Conservation (phyloP, 139 green algal genomes). For the Ulvella scutata region DNA sequence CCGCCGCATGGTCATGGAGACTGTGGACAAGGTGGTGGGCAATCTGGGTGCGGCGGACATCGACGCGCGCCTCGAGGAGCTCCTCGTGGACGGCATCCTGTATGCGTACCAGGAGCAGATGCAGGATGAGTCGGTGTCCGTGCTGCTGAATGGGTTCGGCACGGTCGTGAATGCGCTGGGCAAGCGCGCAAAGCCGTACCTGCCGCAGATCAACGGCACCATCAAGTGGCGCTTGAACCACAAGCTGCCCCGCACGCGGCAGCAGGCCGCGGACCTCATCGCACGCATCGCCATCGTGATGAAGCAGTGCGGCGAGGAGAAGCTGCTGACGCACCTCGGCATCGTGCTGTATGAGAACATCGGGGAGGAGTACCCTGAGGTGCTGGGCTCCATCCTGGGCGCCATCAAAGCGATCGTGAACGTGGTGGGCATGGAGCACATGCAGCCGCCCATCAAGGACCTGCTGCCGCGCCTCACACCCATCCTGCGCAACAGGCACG, state of each 20-base stretch:
- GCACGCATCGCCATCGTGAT: conserved; percentile 79
- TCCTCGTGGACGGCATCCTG: conserved; percentile 95
- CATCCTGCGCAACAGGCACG: conserved; percentile 92
- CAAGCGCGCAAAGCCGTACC: conserved; percentile 84
- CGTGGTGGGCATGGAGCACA: conserved; percentile 94
- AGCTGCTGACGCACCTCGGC: conserved; percentile 90
- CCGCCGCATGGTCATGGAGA: conserved; percentile 94
- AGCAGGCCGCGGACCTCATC: conserved; percentile 97
- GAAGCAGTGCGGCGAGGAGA: conserved; percentile 86
- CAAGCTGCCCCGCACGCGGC: conserved; percentile 84
- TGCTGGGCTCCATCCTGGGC: conserved; percentile 91
- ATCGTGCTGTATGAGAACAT: conserved; percentile 97
- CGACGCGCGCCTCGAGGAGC: conserved; percentile 88
- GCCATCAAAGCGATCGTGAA: conserved; percentile 93
- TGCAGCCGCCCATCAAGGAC: conserved; percentile 99
- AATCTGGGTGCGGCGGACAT: conserved; percentile 82
- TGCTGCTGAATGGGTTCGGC: conserved; percentile 97
- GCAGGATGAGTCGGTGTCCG: conserved; percentile 9
- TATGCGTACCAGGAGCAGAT: conserved; percentile 98
- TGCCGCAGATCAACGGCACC: conserved; percentile 95
- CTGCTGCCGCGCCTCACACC: conserved; percentile 93
- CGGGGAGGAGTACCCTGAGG: conserved; percentile 93
- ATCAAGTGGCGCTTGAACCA: conserved; percentile 99
- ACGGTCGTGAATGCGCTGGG: conserved; percentile 88
- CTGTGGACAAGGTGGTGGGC: conserved; percentile 80